A percentile compares a stretch with the other conserved stretches of the same genome.
Evolutionary conservation across 2,329 filamentous ascomycete genomes (phyloP).

Genomic region (Intubia oerlemansii): DNA sequence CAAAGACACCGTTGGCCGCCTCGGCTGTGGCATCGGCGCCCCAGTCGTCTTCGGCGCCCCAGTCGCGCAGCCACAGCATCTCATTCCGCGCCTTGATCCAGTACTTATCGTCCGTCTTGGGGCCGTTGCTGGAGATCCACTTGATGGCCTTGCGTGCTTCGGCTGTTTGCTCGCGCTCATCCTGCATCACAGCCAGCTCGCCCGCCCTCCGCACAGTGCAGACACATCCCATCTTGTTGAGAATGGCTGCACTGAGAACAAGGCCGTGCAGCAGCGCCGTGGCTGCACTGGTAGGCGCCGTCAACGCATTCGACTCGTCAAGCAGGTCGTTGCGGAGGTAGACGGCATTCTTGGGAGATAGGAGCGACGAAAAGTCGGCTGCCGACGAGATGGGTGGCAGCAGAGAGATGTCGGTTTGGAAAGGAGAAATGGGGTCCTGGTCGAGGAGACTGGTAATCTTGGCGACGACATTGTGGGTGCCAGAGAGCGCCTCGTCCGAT

Average conservation of each 20-base stretch:
- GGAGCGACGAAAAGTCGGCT: slow-evolving; percentile 11
- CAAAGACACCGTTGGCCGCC: slow-evolving; percentile 28
- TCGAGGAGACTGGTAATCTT: slow-evolving; percentile 39
- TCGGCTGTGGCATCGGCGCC: slow-evolving; percentile 1
- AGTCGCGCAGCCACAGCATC: slow-evolving; percentile 52
- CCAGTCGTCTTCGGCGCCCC: slow-evolving; percentile 33
- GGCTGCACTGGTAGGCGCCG: slow-evolving; percentile 31
- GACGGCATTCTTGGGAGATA: slow-evolving; percentile 19
- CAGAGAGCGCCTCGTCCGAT: slow-evolving; percentile 33
- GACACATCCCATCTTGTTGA: slow-evolving; percentile 26
- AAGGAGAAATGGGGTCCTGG: slow-evolving; percentile 30
- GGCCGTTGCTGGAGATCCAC: slow-evolving; percentile 22
- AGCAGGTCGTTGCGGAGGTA: slow-evolving; percentile 32
- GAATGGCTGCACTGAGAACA: slow-evolving; percentile 35
- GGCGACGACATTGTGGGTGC: slow-evolving; percentile 36
- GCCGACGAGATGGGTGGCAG: slow-evolving; percentile 18
- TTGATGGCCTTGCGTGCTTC: slow-evolving; percentile 39
- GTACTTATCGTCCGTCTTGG: slow-evolving; percentile 39
- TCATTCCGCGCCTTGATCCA: slow-evolving; percentile 41
- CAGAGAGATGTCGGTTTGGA: slow-evolving; percentile 24
- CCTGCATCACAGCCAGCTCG: slow-evolving; percentile 42
- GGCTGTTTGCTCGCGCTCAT: slow-evolving; percentile 40
- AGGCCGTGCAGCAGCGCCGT: slow-evolving; percentile 40
- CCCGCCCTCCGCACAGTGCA: slow-evolving; percentile 31
- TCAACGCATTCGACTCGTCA: slow-evolving; percentile 39